phyloP scores from a whole-genome alignment of 208 protist species.

The Leishmania tropica region DNA sequence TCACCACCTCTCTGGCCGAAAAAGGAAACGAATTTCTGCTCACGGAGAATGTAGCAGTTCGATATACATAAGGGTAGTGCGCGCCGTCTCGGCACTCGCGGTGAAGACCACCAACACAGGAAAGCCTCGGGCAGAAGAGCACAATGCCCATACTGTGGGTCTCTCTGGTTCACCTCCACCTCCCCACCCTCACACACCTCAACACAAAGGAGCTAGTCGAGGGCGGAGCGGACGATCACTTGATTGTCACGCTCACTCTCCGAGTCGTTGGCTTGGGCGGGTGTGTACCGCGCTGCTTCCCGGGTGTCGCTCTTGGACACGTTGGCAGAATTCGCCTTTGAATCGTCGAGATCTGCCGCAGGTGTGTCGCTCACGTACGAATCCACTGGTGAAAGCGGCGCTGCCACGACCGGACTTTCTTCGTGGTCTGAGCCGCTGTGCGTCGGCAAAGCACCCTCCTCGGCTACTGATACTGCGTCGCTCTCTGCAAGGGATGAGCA shows the following conservation, averaged over 20 bases:
- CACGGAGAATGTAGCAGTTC: not conserved
- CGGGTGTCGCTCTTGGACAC: not conserved
- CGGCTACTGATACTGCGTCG: not conserved
- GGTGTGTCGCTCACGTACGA: constrained; percentile 42
- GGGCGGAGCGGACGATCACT: constrained; percentile 63
- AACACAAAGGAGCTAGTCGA: constrained; percentile 42
- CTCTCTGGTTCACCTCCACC: not conserved
- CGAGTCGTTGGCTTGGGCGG: constrained; percentile 71
- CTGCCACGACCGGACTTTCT: not conserved
- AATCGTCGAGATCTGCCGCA: not conserved
- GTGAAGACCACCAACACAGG: not conserved
- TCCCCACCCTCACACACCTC: not conserved
- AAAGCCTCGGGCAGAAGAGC: not conserved
- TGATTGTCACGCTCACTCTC: constrained; percentile 81
- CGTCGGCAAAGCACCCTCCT: not conserved
- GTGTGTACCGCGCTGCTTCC: constrained; percentile 26
- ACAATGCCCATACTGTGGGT: not conserved
- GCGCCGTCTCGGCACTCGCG: not conserved
- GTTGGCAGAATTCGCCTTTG: no score
- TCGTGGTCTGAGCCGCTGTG: not conserved
- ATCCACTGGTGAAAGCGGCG: not conserved
- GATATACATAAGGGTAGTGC: not conserved
- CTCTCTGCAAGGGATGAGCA: not conserved
- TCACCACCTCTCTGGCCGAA: not conserved
- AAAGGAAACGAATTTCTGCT: no score